Percentiles rank a stretch among this genome's conserved stretches.
These are phyloP conservation scores for Graphiopsis chlorocephala DNA, from an alignment of 2,329 filamentous ascomycete species.

Conservation along the genomic window DNA sequence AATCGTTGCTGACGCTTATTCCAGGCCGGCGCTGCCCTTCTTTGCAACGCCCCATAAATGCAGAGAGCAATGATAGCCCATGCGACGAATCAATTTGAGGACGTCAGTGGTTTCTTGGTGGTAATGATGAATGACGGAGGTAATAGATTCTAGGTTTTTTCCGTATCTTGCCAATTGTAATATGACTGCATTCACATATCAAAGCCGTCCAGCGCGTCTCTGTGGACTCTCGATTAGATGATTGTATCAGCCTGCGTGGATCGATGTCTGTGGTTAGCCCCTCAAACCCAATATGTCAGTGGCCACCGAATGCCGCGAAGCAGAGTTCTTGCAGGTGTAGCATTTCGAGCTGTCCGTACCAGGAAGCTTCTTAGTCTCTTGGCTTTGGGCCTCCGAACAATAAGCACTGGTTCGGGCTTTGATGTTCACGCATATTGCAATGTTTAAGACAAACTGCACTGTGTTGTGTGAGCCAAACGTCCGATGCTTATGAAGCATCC, in stretches of 20 bases:
- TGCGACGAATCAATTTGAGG: background rate
- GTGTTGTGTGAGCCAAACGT: background rate
- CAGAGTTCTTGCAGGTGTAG: background rate
- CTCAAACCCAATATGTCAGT: background rate
- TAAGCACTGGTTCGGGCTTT: background rate
- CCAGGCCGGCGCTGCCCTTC: constrained; percentile 20
- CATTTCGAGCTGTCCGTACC: too few species aligned
- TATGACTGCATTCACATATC: background rate
- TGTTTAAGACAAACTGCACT: background rate
- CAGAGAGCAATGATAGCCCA: background rate
- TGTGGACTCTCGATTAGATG: background rate
- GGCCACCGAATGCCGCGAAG: background rate
- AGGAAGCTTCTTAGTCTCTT: too few species aligned
- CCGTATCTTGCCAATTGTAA: background rate
- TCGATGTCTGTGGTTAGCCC: background rate
- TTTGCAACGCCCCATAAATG: constrained; percentile 20
- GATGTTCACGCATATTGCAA: background rate
- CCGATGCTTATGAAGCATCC: background rate
- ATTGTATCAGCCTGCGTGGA: background rate
- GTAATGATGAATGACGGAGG: background rate
- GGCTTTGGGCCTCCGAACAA: background rate
- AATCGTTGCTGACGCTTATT: background rate
- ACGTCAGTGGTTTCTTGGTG: background rate
- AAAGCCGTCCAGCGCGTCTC: background rate
- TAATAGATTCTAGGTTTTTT: background rate